Evolutionary conservation across 164 flowering plant genomes (phyloP).

Genomic region (Sedum album): DNA sequence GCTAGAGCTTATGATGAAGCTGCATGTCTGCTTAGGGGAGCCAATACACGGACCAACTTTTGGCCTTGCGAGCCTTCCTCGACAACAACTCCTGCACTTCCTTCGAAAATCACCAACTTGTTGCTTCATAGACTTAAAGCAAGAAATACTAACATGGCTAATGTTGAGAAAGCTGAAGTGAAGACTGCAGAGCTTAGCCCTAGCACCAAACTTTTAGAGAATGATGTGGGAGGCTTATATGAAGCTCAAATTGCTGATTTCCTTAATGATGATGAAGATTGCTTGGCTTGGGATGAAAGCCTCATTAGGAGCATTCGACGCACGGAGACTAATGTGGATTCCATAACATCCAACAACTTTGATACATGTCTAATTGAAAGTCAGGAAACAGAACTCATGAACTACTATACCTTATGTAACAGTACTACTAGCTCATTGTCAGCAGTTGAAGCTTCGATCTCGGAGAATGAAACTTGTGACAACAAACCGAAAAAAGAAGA

Average conservation of each 20-base stretch:
- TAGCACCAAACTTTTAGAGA: slow-evolving; percentile 5
- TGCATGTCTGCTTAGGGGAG: slow-evolving; percentile 50
- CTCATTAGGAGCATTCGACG: not conserved
- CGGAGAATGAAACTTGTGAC: slow-evolving; percentile 12
- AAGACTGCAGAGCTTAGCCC: not conserved
- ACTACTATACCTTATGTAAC: slow-evolving; percentile 7
- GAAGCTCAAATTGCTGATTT: slow-evolving; percentile 29
- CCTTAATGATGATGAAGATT: slow-evolving; percentile 34
- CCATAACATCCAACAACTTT: slow-evolving; percentile 11
- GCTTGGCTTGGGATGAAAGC: not conserved
- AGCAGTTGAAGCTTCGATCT: slow-evolving; percentile 9
- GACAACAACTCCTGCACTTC: slow-evolving; percentile 37
- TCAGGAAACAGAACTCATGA: slow-evolving; percentile 6
- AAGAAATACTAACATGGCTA: slow-evolving; percentile 19
- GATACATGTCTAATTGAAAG: slow-evolving; percentile 19
- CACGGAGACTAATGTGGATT: slow-evolving; percentile 2
- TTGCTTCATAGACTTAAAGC: slow-evolving; percentile 44
- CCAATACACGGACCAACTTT: slow-evolving; percentile 53
- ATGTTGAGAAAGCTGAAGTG: not conserved
- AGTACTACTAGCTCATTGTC: slow-evolving; percentile 12
- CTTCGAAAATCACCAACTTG: slow-evolving; percentile 47
- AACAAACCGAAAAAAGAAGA: slow-evolving; percentile 18
- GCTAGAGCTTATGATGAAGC: slow-evolving; percentile 65
- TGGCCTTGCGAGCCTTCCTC: slow-evolving; percentile 37
- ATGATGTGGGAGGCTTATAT: slow-evolving; percentile 14